Percentiles rank a stretch among this genome's conserved stretches.
These are phyloP conservation scores for Colletotrichum sp. DNA, from an alignment of 2,329 filamentous ascomycete genomes.

Conservation along the genomic window DNA sequence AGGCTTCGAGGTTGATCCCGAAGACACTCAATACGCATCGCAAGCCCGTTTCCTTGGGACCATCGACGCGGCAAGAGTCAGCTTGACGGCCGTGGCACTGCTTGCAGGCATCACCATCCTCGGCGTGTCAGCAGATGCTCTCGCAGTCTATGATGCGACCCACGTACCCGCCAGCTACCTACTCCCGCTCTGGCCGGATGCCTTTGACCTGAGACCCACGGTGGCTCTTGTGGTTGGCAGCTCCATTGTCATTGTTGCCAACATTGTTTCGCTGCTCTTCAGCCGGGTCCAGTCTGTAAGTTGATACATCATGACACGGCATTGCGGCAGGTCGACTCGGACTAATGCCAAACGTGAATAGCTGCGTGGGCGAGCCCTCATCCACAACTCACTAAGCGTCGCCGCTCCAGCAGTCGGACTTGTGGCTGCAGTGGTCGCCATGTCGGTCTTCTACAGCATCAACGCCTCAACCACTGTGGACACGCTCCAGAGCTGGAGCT, in stretches of 20 bases:
- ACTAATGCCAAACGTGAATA: neutral
- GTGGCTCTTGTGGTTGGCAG: slow-evolving; percentile 59
- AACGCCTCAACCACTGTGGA: slow-evolving; percentile 57
- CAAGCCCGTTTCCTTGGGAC: slow-evolving; percentile 43
- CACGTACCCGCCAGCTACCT: slow-evolving; percentile 50
- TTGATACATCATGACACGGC: slow-evolving; percentile 9
- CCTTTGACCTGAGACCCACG: slow-evolving; percentile 62
- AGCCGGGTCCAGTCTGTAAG: slow-evolving; percentile 58
- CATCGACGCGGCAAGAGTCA: slow-evolving; percentile 50
- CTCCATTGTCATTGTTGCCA: slow-evolving; percentile 53
- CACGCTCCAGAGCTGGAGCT: slow-evolving; percentile 67
- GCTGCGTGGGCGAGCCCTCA: neutral
- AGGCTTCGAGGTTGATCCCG: slow-evolving; percentile 54
- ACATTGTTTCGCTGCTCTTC: slow-evolving; percentile 50
- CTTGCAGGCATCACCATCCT: slow-evolving; percentile 57
- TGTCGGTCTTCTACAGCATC: slow-evolving; percentile 62
- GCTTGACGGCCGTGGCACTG: slow-evolving; percentile 55
- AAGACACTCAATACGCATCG: slow-evolving; percentile 40
- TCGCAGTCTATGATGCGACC: slow-evolving; percentile 61
- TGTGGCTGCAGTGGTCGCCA: slow-evolving; percentile 52
- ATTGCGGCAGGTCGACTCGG: neutral
- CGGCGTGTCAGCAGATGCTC: slow-evolving; percentile 58
- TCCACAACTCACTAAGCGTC: slow-evolving; percentile 26
- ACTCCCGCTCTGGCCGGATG: slow-evolving; percentile 62
- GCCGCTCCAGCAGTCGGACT: slow-evolving; percentile 34